These are phyloP conservation scores for Fragosphaeria purpurea DNA, from an alignment of 2,329 filamentous ascomycete species.

Conservation along the genomic window DNA sequence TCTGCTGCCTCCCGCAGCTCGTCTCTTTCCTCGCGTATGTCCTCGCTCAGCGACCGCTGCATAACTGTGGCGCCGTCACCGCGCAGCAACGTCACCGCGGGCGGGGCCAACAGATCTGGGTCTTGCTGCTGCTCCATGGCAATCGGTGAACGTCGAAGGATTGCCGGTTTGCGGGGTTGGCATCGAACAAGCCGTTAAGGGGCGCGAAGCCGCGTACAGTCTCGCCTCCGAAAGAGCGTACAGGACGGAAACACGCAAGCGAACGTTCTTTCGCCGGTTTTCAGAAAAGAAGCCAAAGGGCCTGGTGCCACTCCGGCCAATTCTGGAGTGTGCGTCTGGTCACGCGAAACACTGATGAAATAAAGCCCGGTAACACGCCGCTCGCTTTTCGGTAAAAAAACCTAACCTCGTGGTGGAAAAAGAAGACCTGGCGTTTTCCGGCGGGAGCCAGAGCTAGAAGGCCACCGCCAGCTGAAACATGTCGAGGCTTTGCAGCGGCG, in stretches of 20 bases:
- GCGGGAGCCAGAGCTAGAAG: slow-evolving; percentile 28
- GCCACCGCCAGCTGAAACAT: slow-evolving; percentile 27
- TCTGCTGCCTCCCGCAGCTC: slow-evolving; percentile 93
- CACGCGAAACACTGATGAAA: no score
- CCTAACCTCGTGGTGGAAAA: no score
- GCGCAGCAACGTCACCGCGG: slow-evolving; percentile 42
- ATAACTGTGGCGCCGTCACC: slow-evolving; percentile 40
- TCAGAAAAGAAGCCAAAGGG: no score
- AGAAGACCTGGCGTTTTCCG: no score
- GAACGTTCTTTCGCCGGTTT: no score
- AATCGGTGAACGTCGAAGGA: not conserved
- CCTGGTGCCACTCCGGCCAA: no score
- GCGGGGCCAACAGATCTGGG: slow-evolving; percentile 38
- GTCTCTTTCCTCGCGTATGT: slow-evolving; percentile 87
- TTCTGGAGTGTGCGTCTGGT: no score
- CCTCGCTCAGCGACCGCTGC: slow-evolving; percentile 66
- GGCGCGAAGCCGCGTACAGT: not conserved
- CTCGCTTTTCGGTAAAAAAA: no score
- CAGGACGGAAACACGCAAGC: no score
- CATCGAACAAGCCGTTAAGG: not conserved
- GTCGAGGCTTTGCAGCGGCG: slow-evolving; percentile 15
- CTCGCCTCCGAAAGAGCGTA: no score
- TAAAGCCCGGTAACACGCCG: no score
- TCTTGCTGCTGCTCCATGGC: slow-evolving; percentile 31
- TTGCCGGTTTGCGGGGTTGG: not conserved